Conservation (phyloP, 768 basidiomycete species). For the Leucocoprinus leucothites region DNA sequence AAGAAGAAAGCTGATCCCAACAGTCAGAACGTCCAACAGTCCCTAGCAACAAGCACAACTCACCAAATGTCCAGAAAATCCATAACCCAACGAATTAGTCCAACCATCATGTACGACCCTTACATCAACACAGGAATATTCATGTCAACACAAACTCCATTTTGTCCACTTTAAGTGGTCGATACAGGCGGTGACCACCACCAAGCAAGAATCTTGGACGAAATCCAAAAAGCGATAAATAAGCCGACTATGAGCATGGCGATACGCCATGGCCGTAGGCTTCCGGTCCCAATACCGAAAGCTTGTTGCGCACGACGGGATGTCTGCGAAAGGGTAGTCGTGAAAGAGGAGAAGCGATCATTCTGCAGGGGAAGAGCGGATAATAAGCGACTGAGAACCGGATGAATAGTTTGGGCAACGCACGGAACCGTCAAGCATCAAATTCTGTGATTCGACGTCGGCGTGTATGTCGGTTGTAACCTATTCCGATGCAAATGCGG, state of each 20-base stretch:
- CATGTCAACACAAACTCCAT: no score
- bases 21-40: no score
- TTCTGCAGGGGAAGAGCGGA: constrained; percentile 34
- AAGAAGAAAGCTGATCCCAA: no score
- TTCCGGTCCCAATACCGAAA: constrained; percentile 66
- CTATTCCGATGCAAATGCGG: constrained; percentile 30
- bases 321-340: constrained; percentile 58
- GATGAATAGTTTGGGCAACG: constrained; percentile 2
- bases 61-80: no score
- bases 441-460: constrained; percentile 82
- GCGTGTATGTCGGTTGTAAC: constrained; percentile 86
- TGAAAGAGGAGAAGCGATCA: constrained; percentile 66
- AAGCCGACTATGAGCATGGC: constrained; percentile 55
- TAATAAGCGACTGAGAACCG: not conserved
- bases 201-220: constrained; percentile 47
- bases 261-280: constrained; percentile 67
- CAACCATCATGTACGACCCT: no score
- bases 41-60: no score
- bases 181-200: constrained; percentile 31
- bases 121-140: no score
- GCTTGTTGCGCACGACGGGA: constrained; percentile 69
- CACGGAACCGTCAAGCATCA: constrained; percentile 74
- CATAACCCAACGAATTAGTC: no score
- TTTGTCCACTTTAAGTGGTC: not conserved
- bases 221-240: constrained; percentile 56